Evolutionary conservation across 2,329 filamentous ascomycete genomes (phyloP), one percentile per base, ranked within the genome.

Genomic region (Botrytis sinoallii): DNA sequence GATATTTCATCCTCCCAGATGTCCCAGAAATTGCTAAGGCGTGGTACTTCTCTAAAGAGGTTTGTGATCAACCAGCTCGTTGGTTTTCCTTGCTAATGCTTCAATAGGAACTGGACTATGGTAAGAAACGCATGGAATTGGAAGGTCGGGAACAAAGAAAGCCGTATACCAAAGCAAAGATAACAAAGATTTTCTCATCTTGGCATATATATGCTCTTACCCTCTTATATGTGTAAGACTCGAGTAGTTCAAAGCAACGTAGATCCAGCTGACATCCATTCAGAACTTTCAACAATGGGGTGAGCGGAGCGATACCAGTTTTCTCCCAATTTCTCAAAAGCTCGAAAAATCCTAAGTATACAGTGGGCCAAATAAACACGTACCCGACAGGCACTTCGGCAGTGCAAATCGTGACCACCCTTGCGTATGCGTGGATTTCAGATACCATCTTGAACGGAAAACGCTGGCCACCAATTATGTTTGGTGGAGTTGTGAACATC

Each of bases 401-500:
- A 4, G 66, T 75, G 35, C 63, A 68, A 48, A 79, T 74, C 40
- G 68, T 80, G 1, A 79, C 77, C 3, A 80, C 78, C 0, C 76
- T 81, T 14, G 60, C 68, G 16, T 80, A 81, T 55, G 79, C 79
- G 35, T 81, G 79, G 79, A 78, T 73, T 25, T 79, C 78, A 48
- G 79, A 81, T 52, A 74, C 77, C 1, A 38, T 80, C 1, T 48
- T 72, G 18, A 29, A 72, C 25, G 79, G 64, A 57, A 68, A 63
- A 46, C 80, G 46, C 82, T 83, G 5, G 79, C 84, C 69, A 35
- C 73, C 71, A 0, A 90, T 92, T 60, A 81, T 92, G 2, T 89
- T 86, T 66, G 86, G 85, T 1, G 86, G 84, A 1, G 35, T 48
- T 32, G 20, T 75, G 20, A 73, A 73, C 20, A 70, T 75, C 29